Base-by-base conservation (phyloP, 805 yeast genomes). In the Kazachstania martiniae region DNA sequence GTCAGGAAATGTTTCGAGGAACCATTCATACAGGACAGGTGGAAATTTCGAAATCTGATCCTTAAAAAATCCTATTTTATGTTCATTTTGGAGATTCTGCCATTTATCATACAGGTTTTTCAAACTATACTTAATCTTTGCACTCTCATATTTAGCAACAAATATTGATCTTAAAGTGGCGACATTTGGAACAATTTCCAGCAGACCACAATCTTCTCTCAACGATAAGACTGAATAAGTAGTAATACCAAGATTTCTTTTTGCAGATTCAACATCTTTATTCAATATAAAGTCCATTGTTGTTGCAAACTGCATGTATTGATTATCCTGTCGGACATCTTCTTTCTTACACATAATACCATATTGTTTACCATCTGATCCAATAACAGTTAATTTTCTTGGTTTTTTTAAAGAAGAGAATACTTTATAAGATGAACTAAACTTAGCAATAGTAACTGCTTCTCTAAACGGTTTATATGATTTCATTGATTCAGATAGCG, bases 261-360 rank as follows among this genome's bases (percentile, higher is more conserved):
- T 74, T 30, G 78, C 70, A 0, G 96, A 77, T 29, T 79, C 94
- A 10, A 69, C 66, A 46, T 80, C 81, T 13, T 68, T 66, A 14
- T 63, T 57, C 35, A 91, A 61, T 19, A 91, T 52, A 42, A 83
- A 71, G 50, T 87, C 87, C 54, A 91, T 74, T 56, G 86, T 79
- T 1, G 84, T 74, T 0, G 96, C 84, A 45, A 91, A 79, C 45
- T 93, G 67, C 81, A 86, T 81, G 32, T 89, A 72, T 45, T 94
- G 81, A 4, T 95, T 91, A 62, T 93, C 99, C 49, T 93, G 93
- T 41, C 97, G 63, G 13, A 93, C 77, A 59, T 91, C 98, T 56
- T 91, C 99, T 40, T 75, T 70, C 50, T 91, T 91, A 45, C 94
- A 77, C 59, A 91, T 66, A 12, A 91, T 66, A 13, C 78, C 70